Conservation (phyloP, 441 rosid genomes). For the Pelargonium citronellum region DNA sequence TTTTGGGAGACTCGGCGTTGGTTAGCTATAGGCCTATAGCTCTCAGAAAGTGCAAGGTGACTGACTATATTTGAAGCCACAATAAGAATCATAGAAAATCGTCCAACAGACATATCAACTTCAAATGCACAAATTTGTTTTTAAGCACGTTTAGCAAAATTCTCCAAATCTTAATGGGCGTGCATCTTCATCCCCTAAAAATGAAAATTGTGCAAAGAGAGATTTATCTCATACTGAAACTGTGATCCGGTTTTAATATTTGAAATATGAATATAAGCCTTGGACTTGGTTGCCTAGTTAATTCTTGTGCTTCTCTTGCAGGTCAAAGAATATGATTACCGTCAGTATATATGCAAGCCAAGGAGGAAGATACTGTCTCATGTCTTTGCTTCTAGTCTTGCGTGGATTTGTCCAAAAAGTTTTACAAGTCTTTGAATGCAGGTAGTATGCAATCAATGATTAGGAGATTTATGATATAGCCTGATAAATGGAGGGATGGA, state of each 20-base stretch:
- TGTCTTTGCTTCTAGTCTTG: neutral
- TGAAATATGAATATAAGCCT: no score
- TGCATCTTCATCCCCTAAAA: no score
- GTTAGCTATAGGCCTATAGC: neutral
- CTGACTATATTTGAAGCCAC: neutral
- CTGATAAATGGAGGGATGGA: neutral
- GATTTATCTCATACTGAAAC: no score
- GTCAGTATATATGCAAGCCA: neutral
- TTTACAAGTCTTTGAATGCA: neutral
- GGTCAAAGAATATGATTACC: neutral
- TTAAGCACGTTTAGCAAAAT: neutral
- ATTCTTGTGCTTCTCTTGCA: no score
- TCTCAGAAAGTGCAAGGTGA: slow-evolving; percentile 1
- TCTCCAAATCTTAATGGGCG: neutral
- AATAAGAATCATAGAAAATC: neutral
- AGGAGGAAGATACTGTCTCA: neutral
- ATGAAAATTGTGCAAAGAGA: no score
- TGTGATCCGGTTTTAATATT: no score
- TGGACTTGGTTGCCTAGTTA: no score
- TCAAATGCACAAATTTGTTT: neutral
- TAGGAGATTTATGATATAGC: neutral
- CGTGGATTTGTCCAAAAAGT: neutral
- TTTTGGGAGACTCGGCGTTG: neutral
- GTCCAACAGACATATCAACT: neutral
- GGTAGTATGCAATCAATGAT: neutral